Conservation (phyloP, 2,329 filamentous ascomycete species). For the Penicillium vulpinum region DNA sequence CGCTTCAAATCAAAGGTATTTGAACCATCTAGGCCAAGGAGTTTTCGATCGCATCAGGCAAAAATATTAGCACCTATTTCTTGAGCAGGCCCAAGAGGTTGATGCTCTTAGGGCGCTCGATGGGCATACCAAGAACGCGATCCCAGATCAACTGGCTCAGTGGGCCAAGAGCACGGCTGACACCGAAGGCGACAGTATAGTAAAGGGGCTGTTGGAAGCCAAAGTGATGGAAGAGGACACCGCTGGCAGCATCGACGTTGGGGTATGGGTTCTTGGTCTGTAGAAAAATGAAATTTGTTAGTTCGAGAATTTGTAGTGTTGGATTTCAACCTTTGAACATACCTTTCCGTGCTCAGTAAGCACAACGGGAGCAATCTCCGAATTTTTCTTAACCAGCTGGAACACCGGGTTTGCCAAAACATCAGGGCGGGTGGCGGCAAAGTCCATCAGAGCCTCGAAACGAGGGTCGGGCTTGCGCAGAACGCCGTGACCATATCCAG, state of each 20-base stretch:
- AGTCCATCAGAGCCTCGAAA: conserved; percentile 96
- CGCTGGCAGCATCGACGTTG: conserved; percentile 91
- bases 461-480: conserved; percentile 95
- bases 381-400: conserved; percentile 91
- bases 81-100: conserved; percentile 84
- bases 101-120: conserved; percentile 97
- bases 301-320: not conserved
- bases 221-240: conserved; percentile 96
- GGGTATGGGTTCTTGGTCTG: conserved; percentile 94
- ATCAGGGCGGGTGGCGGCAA: conserved; percentile 78
- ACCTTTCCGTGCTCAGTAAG: conserved; percentile 91
- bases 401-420: conserved; percentile 88
- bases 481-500: conserved; percentile 93
- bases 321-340: conserved; percentile 20
- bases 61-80: conserved; percentile 23
- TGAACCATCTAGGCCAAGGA: not conserved
- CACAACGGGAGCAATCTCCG: conserved; percentile 84
- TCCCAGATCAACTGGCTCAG: conserved; percentile 97
- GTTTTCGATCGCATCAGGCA: not conserved
- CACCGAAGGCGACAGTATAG: conserved; percentile 74
- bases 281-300: conserved; percentile 2
- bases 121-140: conserved; percentile 85
- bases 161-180: conserved; percentile 73
- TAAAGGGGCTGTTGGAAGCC: conserved; percentile 97
- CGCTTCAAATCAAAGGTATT: conserved; percentile 4